phyloP scores from a whole-genome alignment of 2,329 filamentous ascomycete genomes.

The Exutisphaerella laricina region DNA sequence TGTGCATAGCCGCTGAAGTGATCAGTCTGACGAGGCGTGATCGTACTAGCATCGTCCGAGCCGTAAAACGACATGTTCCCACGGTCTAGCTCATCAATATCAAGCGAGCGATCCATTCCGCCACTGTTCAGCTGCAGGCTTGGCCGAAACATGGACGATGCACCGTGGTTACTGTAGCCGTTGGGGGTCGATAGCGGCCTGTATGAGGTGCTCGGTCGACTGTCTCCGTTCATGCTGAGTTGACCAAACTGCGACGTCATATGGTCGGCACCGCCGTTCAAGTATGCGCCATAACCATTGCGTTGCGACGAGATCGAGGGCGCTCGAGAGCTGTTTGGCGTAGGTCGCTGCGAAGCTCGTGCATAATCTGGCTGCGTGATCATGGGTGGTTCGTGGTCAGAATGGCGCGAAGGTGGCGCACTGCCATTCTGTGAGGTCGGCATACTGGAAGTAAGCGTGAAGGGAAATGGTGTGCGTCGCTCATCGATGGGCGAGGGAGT shows the following conservation, averaged over 20 bases:
- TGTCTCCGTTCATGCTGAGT: constrained; percentile 15
- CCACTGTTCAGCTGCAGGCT: neutral
- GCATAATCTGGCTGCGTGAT: constrained; percentile 24
- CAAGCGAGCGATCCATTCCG: constrained; percentile 8
- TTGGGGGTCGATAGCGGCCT: constrained; percentile 4
- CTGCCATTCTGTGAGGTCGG: constrained; percentile 50
- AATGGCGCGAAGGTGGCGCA: constrained; percentile 52
- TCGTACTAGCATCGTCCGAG: constrained; percentile 31
- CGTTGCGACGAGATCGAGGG: constrained; percentile 46
- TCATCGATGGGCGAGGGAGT: constrained; percentile 41
- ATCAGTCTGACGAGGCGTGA: constrained; percentile 28
- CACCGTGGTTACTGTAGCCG: neutral
- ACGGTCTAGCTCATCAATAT: constrained; percentile 20
- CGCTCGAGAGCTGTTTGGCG: constrained; percentile 29
- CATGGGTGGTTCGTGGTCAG: constrained; percentile 35
- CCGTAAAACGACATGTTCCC: constrained; percentile 31
- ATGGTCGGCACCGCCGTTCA: constrained; percentile 37
- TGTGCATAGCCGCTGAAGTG: constrained; percentile 11
- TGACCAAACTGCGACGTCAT: constrained; percentile 34
- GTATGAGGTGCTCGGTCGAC: constrained; percentile 17
- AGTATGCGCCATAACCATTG: constrained; percentile 38
- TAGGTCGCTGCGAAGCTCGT: constrained; percentile 17
- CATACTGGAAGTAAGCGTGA: constrained; percentile 39
- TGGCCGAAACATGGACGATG: neutral
- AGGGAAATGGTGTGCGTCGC: constrained; percentile 35